Base-by-base conservation (phyloP, 2,329 filamentous ascomycete genomes). In the Anthostomella pinea region DNA sequence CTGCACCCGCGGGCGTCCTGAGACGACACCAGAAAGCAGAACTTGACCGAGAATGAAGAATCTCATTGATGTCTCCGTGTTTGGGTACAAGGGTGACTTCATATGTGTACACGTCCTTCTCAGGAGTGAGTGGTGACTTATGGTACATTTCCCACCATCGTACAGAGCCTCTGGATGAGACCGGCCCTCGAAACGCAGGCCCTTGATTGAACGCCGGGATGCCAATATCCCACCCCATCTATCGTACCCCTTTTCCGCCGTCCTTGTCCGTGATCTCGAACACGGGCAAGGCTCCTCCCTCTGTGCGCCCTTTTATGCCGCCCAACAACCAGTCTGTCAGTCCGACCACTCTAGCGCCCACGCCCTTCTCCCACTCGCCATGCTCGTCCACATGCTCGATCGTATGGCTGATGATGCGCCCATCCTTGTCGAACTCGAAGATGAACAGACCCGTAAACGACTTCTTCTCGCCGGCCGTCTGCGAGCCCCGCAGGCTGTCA, bases 311-410 rank as follows among this genome's bases (percentile, higher is more conserved):
- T 39, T 63, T 66, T 49, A 90, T 83, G 33, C 85, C 85, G 2
- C 90, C 89, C 24, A 97, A 71, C 46, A 98, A 66, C 91, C 93
- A 97, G 60, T 98, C 93, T 11, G 93, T 96, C 48, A 97, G 68
- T 10, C 85, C 89, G 11, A 97, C 88, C 14, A 98, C 85, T 56
- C 83, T 87, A 15, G 87, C 83, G 17, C 86, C 79, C n/a, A 83
- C 69, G 11, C 80, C 89, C 45, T 79, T 80, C 53, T 96, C 90
- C 80, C 85, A 94, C 42, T 87, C 80, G 24, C 83, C 79, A 11
- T 83, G 82, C 54, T 93, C 83, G 53, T 96, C 85, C 1, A 87
- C 85, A 65, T 95, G 87, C 65, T 98, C 93, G 54, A 98, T 97
- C 0, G 87, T 95, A 62, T 97, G 93, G 50, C 80, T 88, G 30